Percentiles rank a stretch among this genome's conserved stretches.
Conservation (phyloP, 305 asterid genomes). For the Solanum hybrid region DNA sequence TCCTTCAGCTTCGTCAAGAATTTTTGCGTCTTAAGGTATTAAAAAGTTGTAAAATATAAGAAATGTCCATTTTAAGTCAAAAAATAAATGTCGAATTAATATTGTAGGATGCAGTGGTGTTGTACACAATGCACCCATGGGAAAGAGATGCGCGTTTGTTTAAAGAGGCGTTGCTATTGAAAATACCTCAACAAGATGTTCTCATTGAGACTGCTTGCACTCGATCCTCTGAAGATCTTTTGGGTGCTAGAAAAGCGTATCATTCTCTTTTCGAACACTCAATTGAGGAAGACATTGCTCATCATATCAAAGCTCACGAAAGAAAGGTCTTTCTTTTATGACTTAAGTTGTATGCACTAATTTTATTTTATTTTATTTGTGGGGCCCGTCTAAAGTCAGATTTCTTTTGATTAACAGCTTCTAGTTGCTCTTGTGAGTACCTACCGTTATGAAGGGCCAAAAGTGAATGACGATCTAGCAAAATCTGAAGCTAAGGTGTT, state of each 20-base stretch:
- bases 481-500: constrained; percentile 59
- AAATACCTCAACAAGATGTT: constrained; percentile 30
- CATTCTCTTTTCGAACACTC: constrained; percentile 75
- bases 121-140: constrained; percentile 89
- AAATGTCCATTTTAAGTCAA: background rate
- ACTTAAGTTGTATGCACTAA: background rate
- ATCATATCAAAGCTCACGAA: constrained; percentile 30
- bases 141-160: constrained; percentile 76
- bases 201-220: constrained; percentile 68
- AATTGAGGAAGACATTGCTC: constrained; percentile 68
- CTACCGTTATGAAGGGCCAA: constrained; percentile 73
- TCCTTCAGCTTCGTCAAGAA: constrained; percentile 61
- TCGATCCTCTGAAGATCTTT: constrained; percentile 52
- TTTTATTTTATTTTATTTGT: background rate
- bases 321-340: constrained; percentile 31
- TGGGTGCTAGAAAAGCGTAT: constrained; percentile 78
- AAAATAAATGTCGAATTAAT: background rate
- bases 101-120: constrained; percentile 57
- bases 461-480: constrained; percentile 41
- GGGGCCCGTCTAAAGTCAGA: background rate
- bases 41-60: background rate
- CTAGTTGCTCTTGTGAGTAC: constrained; percentile 60
- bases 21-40: constrained; percentile 77
- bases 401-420: constrained; percentile 32
- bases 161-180: constrained; percentile 34